Conservation (phyloP, 139 green algal species). For the Protoeuglena noctilucae region DNA sequence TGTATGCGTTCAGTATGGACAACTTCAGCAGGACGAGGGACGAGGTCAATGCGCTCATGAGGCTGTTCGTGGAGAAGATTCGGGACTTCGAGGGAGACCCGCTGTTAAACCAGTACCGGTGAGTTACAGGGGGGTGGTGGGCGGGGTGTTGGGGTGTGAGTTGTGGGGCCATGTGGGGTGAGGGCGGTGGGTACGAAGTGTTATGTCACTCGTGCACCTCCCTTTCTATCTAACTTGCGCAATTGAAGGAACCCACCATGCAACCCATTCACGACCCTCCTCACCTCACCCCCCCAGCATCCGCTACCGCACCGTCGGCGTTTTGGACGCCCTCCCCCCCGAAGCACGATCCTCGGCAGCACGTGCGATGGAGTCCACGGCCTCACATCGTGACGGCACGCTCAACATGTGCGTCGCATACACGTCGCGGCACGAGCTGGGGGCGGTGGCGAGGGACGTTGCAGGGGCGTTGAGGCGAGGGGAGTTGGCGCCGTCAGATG, state of each 20-base stretch:
- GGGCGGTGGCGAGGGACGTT: slow-evolving; percentile 17
- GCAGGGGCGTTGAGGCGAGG: slow-evolving; percentile 7
- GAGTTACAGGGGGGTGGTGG: slow-evolving; percentile 50
- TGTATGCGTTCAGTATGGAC: slow-evolving; percentile 90
- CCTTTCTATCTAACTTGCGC: too few relatives aligned
- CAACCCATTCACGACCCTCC: too few relatives aligned
- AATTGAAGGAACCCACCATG: too few relatives aligned
- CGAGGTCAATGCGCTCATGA: slow-evolving; percentile 72
- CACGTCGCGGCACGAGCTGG: slow-evolving; percentile 53
- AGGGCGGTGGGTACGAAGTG: too few relatives aligned
- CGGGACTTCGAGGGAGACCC: slow-evolving; percentile 18
- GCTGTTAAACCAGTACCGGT: too few relatives aligned
- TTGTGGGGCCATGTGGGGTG: too few relatives aligned
- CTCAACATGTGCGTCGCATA: slow-evolving; percentile 93
- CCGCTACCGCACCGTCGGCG: too few relatives aligned
- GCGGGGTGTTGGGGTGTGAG: slow-evolving; percentile 48
- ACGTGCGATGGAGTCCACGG: slow-evolving; percentile 44
- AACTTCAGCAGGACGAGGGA: slow-evolving; percentile 65
- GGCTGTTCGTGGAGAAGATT: slow-evolving; percentile 59
- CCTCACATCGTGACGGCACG: slow-evolving; percentile 8
- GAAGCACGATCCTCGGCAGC: slow-evolving; percentile 45
- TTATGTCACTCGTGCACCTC: too few relatives aligned
- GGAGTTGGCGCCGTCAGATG: slow-evolving; percentile 17
- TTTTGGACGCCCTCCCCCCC: slow-evolving; percentile 36
- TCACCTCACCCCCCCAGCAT: too few relatives aligned